Percentiles rank a stretch among this genome's conserved stretches.
These are phyloP conservation scores for Hymenoscyphus infarciens DNA, from an alignment of 2,329 filamentous ascomycete species.

Conservation along the genomic window DNA sequence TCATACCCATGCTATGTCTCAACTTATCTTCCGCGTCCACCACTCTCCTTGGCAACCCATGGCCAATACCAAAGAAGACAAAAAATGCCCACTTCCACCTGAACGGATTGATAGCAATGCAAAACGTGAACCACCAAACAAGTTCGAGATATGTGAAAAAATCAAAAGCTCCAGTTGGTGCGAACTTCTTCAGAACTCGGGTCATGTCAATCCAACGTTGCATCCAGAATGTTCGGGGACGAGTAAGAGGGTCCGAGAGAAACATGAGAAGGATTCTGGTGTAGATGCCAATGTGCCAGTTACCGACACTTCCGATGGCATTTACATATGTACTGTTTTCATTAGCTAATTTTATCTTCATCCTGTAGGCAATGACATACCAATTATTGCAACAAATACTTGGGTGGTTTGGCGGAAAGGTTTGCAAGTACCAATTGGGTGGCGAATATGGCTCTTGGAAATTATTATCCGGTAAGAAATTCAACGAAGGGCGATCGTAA, in stretches of 20 bases:
- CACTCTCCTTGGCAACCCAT: conserved; percentile 60
- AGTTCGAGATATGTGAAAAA: conserved; percentile 88
- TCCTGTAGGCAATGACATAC: background rate
- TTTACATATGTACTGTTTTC: conserved; percentile 62
- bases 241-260: conserved; percentile 70
- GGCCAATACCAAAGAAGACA: conserved; percentile 73
- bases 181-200: conserved; percentile 61
- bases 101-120: conserved; percentile 76
- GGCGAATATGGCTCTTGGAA: conserved; percentile 72
- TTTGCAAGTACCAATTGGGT: conserved; percentile 86
- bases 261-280: conserved; percentile 85
- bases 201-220: conserved; percentile 85
- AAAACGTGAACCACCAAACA: conserved; percentile 81
- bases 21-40: conserved; percentile 63
- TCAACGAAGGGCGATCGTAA: conserved; percentile 68
- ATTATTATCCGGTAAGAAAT: conserved; percentile 69
- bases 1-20: conserved; percentile 49
- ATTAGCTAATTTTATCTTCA: conserved; percentile 6
- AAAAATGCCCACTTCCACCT: conserved; percentile 88
- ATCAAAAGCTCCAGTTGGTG: conserved; percentile 75
- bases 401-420: conserved; percentile 72
- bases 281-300: conserved; percentile 89
- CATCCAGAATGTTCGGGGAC: conserved; percentile 72
- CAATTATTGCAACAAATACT: conserved; percentile 78
- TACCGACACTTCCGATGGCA: conserved; percentile 77